Conservation (phyloP, 2,329 filamentous ascomycete species). For the Alternaria brassicicola region DNA sequence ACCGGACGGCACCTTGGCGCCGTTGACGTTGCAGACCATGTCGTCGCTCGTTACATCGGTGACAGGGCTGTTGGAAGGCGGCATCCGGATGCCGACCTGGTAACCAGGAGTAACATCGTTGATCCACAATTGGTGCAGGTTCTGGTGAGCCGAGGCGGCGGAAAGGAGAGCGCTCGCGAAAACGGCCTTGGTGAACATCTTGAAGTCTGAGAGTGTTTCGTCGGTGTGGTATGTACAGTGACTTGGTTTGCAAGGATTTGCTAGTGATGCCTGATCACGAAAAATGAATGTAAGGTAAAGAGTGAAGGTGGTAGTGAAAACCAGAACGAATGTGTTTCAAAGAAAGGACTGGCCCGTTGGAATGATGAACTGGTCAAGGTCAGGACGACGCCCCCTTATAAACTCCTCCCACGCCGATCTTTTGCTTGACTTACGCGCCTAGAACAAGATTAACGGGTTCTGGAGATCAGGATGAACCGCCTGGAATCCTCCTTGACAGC, state of each 20-base stretch:
- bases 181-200: constrained; percentile 42
- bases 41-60: constrained; percentile 39
- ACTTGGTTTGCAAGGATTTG: constrained; percentile 1
- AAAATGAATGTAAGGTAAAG: constrained; percentile 26
- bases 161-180: constrained; percentile 33
- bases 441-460: constrained; percentile 15
- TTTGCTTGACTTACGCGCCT: constrained; percentile 23
- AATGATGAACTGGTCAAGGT: constrained; percentile 13
- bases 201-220: constrained; percentile 16
- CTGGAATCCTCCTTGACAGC: constrained; percentile 25
- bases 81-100: constrained; percentile 45
- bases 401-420: constrained; percentile 14
- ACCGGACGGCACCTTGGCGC: constrained; percentile 34
- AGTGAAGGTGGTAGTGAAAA: constrained; percentile 16
- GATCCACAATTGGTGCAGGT: constrained; percentile 41
- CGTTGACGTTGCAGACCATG: constrained; percentile 46
- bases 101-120: constrained; percentile 39
- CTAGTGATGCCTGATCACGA: constrained; percentile 32
- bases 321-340: constrained; percentile 26
- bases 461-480: constrained; percentile 24
- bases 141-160: constrained; percentile 42
- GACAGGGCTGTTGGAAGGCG: constrained; percentile 43
- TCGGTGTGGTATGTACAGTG: constrained; percentile 15
- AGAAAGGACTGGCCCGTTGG: constrained; percentile 32
- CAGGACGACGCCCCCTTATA: constrained; percentile 5